A percentile compares a stretch with the other conserved stretches of the same genome.
These are phyloP conservation scores for Ambrosia artemisiifolia DNA, from an alignment of 129 eudicot genomes.

Conservation along the genomic window DNA sequence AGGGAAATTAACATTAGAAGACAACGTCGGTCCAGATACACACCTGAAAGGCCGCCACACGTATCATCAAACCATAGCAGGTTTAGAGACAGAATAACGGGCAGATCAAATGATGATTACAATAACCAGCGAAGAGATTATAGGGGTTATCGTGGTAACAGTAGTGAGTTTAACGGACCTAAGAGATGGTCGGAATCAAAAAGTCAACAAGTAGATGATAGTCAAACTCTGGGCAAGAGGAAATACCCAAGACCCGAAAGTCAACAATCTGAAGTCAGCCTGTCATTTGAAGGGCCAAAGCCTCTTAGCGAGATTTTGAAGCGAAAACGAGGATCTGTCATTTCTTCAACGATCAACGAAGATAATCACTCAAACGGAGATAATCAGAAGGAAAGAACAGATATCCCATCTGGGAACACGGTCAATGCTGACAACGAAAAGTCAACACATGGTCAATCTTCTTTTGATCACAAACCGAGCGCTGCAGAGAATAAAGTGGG, in stretches of 20 bases:
- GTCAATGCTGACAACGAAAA: conserved; percentile 10
- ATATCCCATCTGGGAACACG: conserved; percentile 12
- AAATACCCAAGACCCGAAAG: conserved; percentile 47
- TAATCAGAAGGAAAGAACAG: conserved; percentile 38
- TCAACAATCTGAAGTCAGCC: conserved; percentile 37
- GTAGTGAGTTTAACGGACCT: no score
- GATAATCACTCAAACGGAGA: conserved; percentile 19
- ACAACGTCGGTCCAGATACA: conserved; percentile 22
- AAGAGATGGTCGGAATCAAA: no score
- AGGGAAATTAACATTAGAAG: conserved; percentile 51
- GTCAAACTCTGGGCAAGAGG: conserved; percentile 58
- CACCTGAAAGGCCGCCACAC: conserved; percentile 18
- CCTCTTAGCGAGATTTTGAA: conserved; percentile 87
- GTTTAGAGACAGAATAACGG: conserved; percentile 65
- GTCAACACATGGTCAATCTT: conserved; percentile 11
- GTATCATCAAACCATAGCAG: conserved; percentile 48
- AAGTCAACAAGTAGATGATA: conserved; percentile 2
- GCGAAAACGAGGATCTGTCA: conserved; percentile 58
- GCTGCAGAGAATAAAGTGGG: conserved; percentile 37
- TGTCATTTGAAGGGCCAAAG: conserved; percentile 84
- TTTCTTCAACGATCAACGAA: conserved; percentile 32
- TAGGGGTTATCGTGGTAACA: conserved; percentile 31
- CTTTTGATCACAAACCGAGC: conserved; percentile 16
- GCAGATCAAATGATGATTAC: conserved; percentile 41
- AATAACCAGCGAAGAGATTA: conserved; percentile 32